Base-by-base conservation (phyloP, 1,139 yeast species). In the Trichomonascaceae sp. region DNA sequence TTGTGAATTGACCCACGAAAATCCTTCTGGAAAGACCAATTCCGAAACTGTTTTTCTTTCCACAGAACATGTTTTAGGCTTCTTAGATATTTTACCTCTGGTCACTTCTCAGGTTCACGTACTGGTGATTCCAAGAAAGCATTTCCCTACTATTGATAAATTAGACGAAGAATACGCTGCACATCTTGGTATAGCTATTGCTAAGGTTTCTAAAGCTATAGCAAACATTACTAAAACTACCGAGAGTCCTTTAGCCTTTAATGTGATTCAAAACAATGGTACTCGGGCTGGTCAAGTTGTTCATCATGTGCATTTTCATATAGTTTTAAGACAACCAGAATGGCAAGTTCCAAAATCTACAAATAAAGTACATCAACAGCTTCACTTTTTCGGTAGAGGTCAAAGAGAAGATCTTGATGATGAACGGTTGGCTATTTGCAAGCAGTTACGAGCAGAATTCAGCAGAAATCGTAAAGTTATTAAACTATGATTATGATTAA, bases 281-380 rank as follows among this genome's bases (percentile, higher is more conserved):
- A 73, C 84, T 62, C 81, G 85, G 58, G 96, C 96, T 12, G 96
- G 90, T 64, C 96, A 89, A 69, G 84, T 78, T 51, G 96, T 89
- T 53, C 90, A 84, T 65, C 96, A 89, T 68, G 96, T 88, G 53
- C 96, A 89, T 68, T 88, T 88, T 81, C 96, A 89, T 66, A 50
- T 70, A 8, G 65, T 70, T 3, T 52, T 67, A n/a, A 59, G 72
- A 43, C 55, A 58, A 19, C 49, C 56, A 1, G 43, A 52, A 32
- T 45, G 51, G 51, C 47, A 12, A 13, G 38, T n/a, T 24, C 45
- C 47, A 2, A 50, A 45, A 38, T 43, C 53, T 49, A 19, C 52
- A 43, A 19, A 22, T 7, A 44, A 15, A n/a, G 18, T 50, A 2
- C 44, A 50, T 20, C 43, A 30, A 13, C 52, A 50, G 45, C 19